Evolutionary conservation across 164 flowering plant genomes (phyloP).

Genomic region (Protea cynaroides): DNA sequence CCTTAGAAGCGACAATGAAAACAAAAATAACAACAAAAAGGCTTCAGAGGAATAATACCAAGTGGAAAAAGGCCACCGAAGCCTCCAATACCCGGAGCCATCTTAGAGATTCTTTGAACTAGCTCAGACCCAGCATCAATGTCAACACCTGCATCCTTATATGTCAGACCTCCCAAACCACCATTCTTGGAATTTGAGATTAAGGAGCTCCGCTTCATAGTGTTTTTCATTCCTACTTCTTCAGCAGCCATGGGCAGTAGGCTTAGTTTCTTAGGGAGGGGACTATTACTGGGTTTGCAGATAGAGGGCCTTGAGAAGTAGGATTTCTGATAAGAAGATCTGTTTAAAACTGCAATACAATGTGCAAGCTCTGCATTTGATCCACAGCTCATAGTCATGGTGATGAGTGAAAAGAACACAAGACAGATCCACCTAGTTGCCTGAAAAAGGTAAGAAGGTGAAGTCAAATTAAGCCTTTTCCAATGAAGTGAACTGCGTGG

Average conservation of each 20-base stretch:
- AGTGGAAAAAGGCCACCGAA: constrained; percentile 90
- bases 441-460: too few species aligned
- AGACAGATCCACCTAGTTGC: neutral
- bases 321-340: neutral
- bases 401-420: neutral
- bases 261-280: constrained; percentile 3
- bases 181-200: constrained; percentile 7
- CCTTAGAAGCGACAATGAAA: too few species aligned
- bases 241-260: constrained; percentile 2
- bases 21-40: too few species aligned
- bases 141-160: constrained; percentile 91
- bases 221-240: neutral
- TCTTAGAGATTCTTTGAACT: constrained; percentile 76
- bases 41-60: constrained; percentile 30
- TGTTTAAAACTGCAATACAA: constrained; percentile 6
- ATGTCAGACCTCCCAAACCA: constrained; percentile 42
- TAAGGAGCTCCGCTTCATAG: neutral
- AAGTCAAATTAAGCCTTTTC: too few species aligned
- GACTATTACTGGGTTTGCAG: constrained; percentile 1
- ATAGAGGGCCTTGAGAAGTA: constrained; percentile 1
- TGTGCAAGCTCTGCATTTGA: constrained; percentile 22
- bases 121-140: constrained; percentile 97
- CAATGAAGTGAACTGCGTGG: too few species aligned
- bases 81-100: constrained; percentile 96
- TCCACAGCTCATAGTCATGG: constrained; percentile 18